Evolutionary conservation across 805 yeast genomes (phyloP), one percentile per base, ranked within the genome.

Genomic region (Candida loeiensis): DNA sequence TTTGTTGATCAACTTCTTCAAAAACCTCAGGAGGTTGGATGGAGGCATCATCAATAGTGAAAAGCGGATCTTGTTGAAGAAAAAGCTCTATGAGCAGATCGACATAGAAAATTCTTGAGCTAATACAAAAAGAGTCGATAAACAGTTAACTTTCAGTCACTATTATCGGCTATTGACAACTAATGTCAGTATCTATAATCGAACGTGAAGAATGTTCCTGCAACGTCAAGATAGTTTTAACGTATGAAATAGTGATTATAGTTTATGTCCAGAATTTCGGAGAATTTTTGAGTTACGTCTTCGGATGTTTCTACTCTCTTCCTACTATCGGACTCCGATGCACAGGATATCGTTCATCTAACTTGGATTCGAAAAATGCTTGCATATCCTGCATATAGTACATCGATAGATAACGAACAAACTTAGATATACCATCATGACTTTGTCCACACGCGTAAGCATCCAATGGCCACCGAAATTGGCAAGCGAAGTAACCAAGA

Each of bases 391-490:
- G 8, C 26, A 8, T 22, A 22, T 22, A 8, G 12, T 12, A 22
- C n/a, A n/a, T n/a, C n/a, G n/a, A 26, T 15, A 26, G 13, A 26
- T n/a, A 26, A 26, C 5, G 12, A 22, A 22, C 12, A 22, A 8
- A 22, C 11, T 22, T 7, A 22, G 26, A n/a, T n/a, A 4, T 25
- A 11, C n/a, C 9, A 6, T 19, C 15, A 57, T 58, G 55, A 55
- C 62, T 26, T 45, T 76, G 17, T 73, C 80, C 0, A 69, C 71
- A 1, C 62, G 84, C 55, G 45, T 74, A 8, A 66, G 76, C 9
- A 62, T 78, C n/a, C 74, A 71, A 55, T 77, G 82, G 82, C 63
- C 63, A 18, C 71, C 75, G 0, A 59, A 52, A 1, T 50, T 45
- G 6, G 61, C 73, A 4, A 47, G 49, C 3, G 84, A 78, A 44